A percentile compares a stretch with the other conserved stretches of the same genome.
Conservation (phyloP, 768 basidiomycete genomes). For the Phaffia australis region DNA sequence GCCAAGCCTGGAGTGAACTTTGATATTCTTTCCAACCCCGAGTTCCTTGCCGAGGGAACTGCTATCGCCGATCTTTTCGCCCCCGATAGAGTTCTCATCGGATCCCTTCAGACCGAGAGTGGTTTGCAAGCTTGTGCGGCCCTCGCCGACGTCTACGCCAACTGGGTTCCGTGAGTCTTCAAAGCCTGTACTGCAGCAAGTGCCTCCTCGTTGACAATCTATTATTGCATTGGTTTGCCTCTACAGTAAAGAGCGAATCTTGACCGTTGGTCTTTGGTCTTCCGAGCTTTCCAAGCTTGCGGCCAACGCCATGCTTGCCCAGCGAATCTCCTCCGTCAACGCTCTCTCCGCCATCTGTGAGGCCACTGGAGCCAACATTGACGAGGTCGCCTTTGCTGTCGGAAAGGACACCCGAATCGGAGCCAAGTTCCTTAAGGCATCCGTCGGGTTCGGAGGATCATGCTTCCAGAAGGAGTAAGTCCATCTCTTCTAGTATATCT, state of each 20-base stretch:
- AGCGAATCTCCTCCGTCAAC: conserved; percentile 96
- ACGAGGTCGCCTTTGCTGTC: conserved; percentile 89
- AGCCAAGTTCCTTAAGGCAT: conserved; percentile 75
- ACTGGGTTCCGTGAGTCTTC: conserved; percentile 82
- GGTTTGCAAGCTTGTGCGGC: conserved; percentile 70
- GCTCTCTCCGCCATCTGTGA: conserved; percentile 98
- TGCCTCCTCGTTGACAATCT: background rate
- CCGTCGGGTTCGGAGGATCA: conserved; percentile 89
- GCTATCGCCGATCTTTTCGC: conserved; percentile 77
- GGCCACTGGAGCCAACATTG: conserved; percentile 95
- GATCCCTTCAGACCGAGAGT: conserved; percentile 79
- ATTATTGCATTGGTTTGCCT: background rate
- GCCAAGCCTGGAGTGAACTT: conserved; percentile 82
- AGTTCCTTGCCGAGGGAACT: conserved; percentile 97
- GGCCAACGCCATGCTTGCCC: conserved; percentile 98
- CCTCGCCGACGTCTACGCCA: conserved; percentile 71
- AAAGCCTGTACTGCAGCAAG: background rate
- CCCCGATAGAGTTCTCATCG: conserved; percentile 95
- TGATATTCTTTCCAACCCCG: conserved; percentile 98
- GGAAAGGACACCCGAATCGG: conserved; percentile 89
- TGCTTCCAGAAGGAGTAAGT: conserved; percentile 78
- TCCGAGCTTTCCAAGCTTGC: conserved; percentile 97
- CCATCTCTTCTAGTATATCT: background rate
- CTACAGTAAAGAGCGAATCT: conserved; percentile 57
- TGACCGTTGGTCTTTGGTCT: conserved; percentile 95